phyloP scores from a whole-genome alignment of 768 basidiomycete genomes.

The Krasilnikovozyma curviuscula region DNA sequence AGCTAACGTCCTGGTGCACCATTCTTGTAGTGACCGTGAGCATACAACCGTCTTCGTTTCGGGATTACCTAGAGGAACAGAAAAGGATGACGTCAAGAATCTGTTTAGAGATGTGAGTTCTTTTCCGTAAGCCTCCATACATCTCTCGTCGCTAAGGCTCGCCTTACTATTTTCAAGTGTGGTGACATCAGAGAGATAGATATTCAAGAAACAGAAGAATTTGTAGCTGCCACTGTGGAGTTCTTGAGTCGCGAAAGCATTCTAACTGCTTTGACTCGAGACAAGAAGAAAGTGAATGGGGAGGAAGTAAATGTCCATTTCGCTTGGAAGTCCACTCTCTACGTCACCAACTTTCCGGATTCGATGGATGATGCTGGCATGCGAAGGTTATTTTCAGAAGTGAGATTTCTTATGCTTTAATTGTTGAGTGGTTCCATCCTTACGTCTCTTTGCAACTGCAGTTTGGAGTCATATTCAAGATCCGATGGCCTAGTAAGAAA shows the following conservation, averaged over 20 bases:
- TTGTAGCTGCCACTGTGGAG: conserved; percentile 66
- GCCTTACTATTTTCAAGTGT: conserved; percentile 39
- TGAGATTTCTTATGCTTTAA: conserved; percentile 24
- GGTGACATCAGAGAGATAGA: conserved; percentile 71
- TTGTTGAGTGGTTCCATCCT: not conserved
- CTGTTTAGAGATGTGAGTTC: conserved; percentile 69
- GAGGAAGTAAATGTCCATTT: conserved; percentile 67
- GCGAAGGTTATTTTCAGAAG: conserved; percentile 57
- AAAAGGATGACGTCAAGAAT: conserved; percentile 44
- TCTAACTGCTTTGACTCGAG: conserved; percentile 74
- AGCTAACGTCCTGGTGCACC: not conserved
- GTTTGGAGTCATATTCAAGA: conserved; percentile 83
- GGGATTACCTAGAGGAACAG: conserved; percentile 39
- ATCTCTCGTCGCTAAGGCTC: not conserved
- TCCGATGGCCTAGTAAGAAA: conserved; percentile 95
- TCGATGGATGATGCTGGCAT: conserved; percentile 56
- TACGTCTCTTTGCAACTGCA: conserved; percentile 21
- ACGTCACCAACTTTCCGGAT: conserved; percentile 89
- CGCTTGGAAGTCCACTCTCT: conserved; percentile 84
- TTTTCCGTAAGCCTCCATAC: conserved; percentile 9
- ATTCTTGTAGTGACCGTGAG: conserved; percentile 60
- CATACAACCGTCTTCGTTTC: conserved; percentile 78
- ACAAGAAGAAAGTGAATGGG: conserved; percentile 66
- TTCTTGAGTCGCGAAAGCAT: conserved; percentile 64
- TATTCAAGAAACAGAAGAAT: conserved; percentile 30